phyloP scores from a whole-genome alignment of 306 rosid genomes.

The Prosopis cineraria region DNA sequence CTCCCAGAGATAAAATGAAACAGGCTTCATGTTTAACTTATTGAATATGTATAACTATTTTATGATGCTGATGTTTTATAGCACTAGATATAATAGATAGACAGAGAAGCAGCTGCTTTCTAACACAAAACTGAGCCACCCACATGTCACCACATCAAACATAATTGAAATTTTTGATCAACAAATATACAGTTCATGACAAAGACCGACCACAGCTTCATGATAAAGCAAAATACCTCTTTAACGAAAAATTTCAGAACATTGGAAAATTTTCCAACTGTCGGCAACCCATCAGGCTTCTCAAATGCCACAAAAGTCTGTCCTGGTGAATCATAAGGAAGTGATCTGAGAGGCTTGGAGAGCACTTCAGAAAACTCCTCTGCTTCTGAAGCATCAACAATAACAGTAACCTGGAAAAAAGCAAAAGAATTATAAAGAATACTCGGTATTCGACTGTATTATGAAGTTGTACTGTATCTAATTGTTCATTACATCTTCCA shows the following conservation, averaged over 20 bases:
- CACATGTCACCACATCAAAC: background rate
- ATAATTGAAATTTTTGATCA: background rate
- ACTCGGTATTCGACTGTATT: slow-evolving; percentile 13
- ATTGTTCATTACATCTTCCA: slow-evolving; percentile 69
- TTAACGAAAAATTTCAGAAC: slow-evolving; percentile 75
- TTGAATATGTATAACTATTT: slow-evolving; percentile 6
- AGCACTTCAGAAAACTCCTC: slow-evolving; percentile 76
- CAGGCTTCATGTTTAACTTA: slow-evolving; percentile 13
- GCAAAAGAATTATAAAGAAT: slow-evolving; percentile 35
- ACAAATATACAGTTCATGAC: background rate
- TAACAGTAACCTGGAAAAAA: slow-evolving; percentile 68
- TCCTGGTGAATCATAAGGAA: slow-evolving; percentile 96
- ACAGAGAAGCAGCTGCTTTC: background rate
- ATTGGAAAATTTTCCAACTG: slow-evolving; percentile 87
- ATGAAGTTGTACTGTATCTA: slow-evolving; percentile 25
- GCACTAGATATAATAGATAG: background rate
- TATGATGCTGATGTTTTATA: background rate
- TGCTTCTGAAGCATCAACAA: slow-evolving; percentile 88
- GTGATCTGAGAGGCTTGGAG: slow-evolving; percentile 84
- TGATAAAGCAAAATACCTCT: slow-evolving; percentile 62
- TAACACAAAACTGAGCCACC: background rate
- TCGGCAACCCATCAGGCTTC: slow-evolving; percentile 74
- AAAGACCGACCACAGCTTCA: slow-evolving; percentile 7
- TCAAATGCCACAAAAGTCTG: slow-evolving; percentile 94
- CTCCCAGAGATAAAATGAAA: slow-evolving; percentile 19